Evolutionary conservation across 331 rosid species (phyloP), one percentile per base, ranked within the genome.

Genomic region (Quercus tomentella): DNA sequence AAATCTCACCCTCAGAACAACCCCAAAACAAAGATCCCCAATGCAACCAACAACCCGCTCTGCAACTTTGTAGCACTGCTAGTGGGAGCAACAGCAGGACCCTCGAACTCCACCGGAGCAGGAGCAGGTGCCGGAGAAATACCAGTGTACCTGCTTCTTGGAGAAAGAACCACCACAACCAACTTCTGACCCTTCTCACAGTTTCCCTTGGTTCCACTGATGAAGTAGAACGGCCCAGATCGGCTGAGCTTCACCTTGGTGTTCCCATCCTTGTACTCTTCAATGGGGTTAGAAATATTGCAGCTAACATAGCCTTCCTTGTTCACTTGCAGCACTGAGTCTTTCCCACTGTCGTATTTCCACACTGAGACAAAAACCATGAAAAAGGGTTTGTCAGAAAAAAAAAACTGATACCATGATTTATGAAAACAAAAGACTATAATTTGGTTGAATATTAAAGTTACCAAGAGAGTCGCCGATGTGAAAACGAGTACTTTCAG

Each of bases 101-200:
- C 89, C n/a, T 83, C 84, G 1, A 75, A 61, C 49, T 88, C 91
- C 1, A 81, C 86, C 4, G 98, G 88, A 62, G 97, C 81, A 31
- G 92, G 94, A 57, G 97, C 82, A 33, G 92, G 94, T 15, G 96
- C 91, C 0, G 93, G 92, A 56, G 91, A 80, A 71, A 88, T 31
- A 1, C 74, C 74, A 2, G 20, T 12, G 78, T 49, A 57, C 57
- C 85, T 75, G 35, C 30, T 65, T 73, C 88, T 90, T 12, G 88
- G 98, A 70, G 97, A 57, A 23, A 95, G 15, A 2, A 95, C 99
- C 22, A 95, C 97, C 56, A 95, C 88, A 62, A 76, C 5, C 35
- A 95, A 26, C 89, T 89, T 95, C 84, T 91, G 96, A 15, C 98
- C 98, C 83, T 91, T 87, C 80, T 89, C 88, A 72, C 99, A 95